These are phyloP conservation scores for Melocanna baccifera DNA, from an alignment of 176 grass and related monocot genomes.

Conservation along the genomic window DNA sequence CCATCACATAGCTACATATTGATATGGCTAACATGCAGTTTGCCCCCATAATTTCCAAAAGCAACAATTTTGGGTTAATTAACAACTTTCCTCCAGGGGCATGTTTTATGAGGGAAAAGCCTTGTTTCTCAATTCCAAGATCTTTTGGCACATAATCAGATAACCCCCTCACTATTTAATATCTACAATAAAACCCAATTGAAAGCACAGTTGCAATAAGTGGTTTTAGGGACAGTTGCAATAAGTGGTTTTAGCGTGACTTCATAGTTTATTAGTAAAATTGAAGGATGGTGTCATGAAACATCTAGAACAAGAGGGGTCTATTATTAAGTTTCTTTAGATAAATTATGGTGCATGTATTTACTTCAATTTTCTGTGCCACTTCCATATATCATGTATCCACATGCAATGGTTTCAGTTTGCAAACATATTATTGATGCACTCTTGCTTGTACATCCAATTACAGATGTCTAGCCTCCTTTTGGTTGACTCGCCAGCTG, in stretches of 20 bases:
- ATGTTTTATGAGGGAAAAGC: not conserved
- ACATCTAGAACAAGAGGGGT: not conserved
- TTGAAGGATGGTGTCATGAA: not conserved
- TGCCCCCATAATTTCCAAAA: not conserved
- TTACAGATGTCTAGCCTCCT: constrained; percentile 51
- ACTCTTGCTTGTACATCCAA: not conserved
- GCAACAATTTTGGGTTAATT: not conserved
- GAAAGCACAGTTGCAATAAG: not conserved
- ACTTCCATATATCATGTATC: not conserved
- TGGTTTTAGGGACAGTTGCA: too few relatives aligned
- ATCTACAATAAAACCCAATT: not conserved
- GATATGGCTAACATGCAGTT: not conserved
- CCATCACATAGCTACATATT: not conserved
- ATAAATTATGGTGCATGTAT: not conserved
- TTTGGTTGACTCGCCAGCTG: constrained; percentile 62
- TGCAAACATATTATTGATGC: not conserved
- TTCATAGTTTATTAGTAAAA: not conserved
- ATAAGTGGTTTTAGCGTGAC: not conserved
- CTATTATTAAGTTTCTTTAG: not conserved
- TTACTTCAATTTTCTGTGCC: not conserved
- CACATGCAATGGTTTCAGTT: not conserved
- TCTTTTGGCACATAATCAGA: not conserved
- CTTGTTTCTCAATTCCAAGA: not conserved
- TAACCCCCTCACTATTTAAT: not conserved
- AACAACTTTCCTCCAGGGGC: not conserved